Evolutionary conservation across 495 filamentous ascomycete species (phyloP), one percentile per base, ranked within the genome.

Genomic region (Aspergillus sclerotioniger): DNA sequence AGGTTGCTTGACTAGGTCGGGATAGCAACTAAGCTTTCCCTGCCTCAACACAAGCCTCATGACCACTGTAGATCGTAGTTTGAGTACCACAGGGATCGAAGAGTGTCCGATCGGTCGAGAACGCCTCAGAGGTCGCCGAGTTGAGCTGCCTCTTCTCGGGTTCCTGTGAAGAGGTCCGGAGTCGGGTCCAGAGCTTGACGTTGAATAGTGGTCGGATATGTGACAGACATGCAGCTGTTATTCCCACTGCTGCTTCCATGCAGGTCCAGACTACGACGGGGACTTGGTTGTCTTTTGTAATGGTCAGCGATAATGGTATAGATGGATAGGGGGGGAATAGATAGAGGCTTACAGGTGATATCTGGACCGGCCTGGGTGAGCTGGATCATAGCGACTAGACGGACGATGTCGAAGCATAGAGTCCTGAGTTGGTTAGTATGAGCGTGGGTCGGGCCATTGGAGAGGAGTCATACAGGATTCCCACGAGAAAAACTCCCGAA

Each of bases 401-500:
- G 66, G 8, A 73, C 53, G 28, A 73, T 68, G 49, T 69, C 66
- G 46, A 71, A 71, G 8, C 65, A 51, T 12, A 68, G 46, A 6
- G 63, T 73, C 52, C n/a, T n/a, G n/a, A n/a, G n/a, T n/a, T n/a
- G n/a, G n/a, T n/a, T n/a, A n/a, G n/a, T n/a, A n/a, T n/a, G n/a
- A n/a, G n/a, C n/a, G n/a, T n/a, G n/a, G n/a, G n/a, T n/a, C n/a
- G n/a, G n/a, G n/a, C n/a, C n/a, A n/a, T n/a, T n/a, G 20, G 31
- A 29, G 39, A 45, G 28, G 56, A 28, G 29, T 58, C 62, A 48
- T 61, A 75, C 72, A 75, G 56, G 7, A 66, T 32, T 44, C 80
- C 76, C 6, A 79, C 54, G 8, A 70, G 32, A 56, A 81, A 82
- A 16, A 81, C 74, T 10, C 60, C 62, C 0, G 74, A 67, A 3